Evolutionary conservation across 768 basidiomycete genomes (phyloP), one percentile per base, ranked within the genome.

Genomic region (Hygrocybe coccinea): DNA sequence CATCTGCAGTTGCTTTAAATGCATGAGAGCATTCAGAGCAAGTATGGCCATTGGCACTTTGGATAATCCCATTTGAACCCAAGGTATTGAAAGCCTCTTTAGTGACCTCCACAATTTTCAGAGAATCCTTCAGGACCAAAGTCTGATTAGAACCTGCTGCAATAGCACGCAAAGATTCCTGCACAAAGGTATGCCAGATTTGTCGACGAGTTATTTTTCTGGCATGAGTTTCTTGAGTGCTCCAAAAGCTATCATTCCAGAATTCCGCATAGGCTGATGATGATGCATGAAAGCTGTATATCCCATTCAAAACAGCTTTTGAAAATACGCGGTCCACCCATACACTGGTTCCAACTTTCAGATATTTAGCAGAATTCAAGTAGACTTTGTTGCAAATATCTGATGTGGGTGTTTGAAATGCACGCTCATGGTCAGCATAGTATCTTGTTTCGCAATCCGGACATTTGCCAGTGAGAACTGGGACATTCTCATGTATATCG

Each of bases 261-360:
- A 55, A 61, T 33, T 58, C 36, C 0, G 57, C 24, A 41, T 50
- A 56, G 43, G 62, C 60, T 35, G 62, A 21, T 21, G 57, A 50
- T 34, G 60, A 63, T 54, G 60, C 60, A 60, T 60, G 62, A 35
- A 63, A 60, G 51, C 50, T 58, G 46, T 61, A 63, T n/a, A 55
- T 56, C 21, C 43, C 57, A 63, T 57, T 61, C 6, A 61, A 22
- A 8, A 61, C 57, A 36, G 52, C 54, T 15, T 36, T 44, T 39
- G 59, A 52, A 43, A 60, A 60, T n/a, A 48, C 46, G 17, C 50
- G 50, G 57, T 60, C 61, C 41, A 60, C 56, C 59, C 60, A 61
- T 8, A 59, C 11, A 25, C 17, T 25, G 39, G 41, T 43, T 11
- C 60, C 55, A 46, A 61, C 39, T 53, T 61, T 59, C 11, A 61